Base-by-base conservation (phyloP, 306 rosid species). In the Alnus rubra region DNA sequence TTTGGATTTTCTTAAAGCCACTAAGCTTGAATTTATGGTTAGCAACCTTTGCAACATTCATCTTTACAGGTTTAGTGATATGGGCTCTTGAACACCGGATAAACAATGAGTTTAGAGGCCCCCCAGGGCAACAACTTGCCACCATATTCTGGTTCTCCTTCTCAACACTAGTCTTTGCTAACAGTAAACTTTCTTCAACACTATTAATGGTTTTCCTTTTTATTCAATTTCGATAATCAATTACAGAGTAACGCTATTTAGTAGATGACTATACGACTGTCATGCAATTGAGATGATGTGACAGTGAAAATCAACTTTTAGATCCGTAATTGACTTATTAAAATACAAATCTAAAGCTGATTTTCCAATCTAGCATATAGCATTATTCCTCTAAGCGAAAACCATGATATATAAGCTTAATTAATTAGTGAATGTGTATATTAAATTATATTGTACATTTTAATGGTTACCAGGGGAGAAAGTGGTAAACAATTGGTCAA, bases 1-100 rank as follows among this genome's bases (percentile, higher is more conserved):
- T 86, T 37, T 84, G 91, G 91, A 74, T 88, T 45, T 88, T 88
- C 78, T 59, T 86, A 18, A 84, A 84, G 75, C 88, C 92, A 0
- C 47, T 86, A 31, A 86, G 87, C 44, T 80, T 64, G 84, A 74
- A 73, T 69, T 85, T 82, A 48, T 88, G 89, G 92, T 50, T 86
- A 18, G 71, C 88, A 18, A 75, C 60, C 15, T 69, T 51, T 2
- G 79, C 13, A 47, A 83, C 81, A 30, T 80, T 81, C 51, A 16
- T 85, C 56, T 9, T 79, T 42, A 87, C 78, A 12, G 85, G 88
- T n/a, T n/a, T 78, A 50, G 74, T 84, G 23, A 33, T 87, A 19
- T 79, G 86, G 77, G 49, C 77, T 65, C 79, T 82, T 42, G 90
- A 87, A 75, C 80, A 81, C 37, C 80, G 56, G 14, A 45, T 67